These are phyloP conservation scores for Magnolia kwangsiensis DNA, from an alignment of 164 flowering plant genomes.

Conservation along the genomic window DNA sequence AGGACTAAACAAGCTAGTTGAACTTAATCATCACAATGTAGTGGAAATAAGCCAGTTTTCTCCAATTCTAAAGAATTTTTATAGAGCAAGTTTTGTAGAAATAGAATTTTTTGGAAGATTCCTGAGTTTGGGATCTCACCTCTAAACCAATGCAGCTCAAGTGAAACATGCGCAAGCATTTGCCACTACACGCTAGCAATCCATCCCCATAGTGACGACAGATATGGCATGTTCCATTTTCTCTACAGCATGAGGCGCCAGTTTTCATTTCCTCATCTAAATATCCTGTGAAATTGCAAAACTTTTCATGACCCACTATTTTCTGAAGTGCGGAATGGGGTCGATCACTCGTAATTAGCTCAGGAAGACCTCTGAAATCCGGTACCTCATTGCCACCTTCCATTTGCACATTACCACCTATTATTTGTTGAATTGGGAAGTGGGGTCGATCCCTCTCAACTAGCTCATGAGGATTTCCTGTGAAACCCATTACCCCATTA, in stretches of 20 bases:
- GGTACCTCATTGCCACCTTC: no score
- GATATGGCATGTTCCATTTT: constrained; percentile 60
- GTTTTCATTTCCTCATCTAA: constrained; percentile 15
- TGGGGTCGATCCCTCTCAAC: no score
- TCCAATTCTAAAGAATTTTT: no score
- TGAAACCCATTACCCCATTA: constrained; percentile 14
- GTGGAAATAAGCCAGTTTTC: no score
- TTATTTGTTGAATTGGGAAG: neutral
- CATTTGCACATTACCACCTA: constrained; percentile 27
- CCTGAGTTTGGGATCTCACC: constrained; percentile 31
- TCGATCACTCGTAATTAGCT: constrained; percentile 54
- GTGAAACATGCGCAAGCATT: constrained; percentile 77
- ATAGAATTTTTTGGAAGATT: no score
- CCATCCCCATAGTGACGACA: constrained; percentile 82
- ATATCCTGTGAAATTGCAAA: neutral
- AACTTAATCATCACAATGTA: no score
- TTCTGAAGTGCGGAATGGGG: neutral
- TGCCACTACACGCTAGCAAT: constrained; percentile 72
- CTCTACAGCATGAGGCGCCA: constrained; percentile 16
- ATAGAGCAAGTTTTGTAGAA: no score
- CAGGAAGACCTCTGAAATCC: constrained; percentile 7
- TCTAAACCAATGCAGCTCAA: constrained; percentile 56
- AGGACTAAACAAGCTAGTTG: no score
- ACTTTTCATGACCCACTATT: neutral
- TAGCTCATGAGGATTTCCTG: neutral